Evolutionary conservation across 2,329 filamentous ascomycete genomes (phyloP).

Genomic region (Claviceps monticola): DNA sequence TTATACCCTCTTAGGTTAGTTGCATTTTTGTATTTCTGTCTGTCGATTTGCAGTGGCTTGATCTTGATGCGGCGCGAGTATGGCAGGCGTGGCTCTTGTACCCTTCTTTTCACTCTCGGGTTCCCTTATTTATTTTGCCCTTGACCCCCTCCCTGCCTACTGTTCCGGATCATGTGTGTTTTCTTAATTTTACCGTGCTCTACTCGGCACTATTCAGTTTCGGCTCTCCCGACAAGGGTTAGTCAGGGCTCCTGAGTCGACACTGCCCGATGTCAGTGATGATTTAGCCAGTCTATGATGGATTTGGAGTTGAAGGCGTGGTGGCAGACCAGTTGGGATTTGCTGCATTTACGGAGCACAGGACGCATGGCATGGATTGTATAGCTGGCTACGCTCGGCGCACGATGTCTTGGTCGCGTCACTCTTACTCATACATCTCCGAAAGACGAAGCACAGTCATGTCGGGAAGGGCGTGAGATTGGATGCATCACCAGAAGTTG

Average conservation of each 20-base stretch:
- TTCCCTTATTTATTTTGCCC: no score
- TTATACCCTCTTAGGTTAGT: not conserved
- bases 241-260: not conserved
- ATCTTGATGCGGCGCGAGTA: not conserved
- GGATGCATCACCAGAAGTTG: conserved; percentile 4
- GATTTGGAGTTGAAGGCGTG: conserved; percentile 4
- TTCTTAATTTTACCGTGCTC: not conserved
- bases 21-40: not conserved
- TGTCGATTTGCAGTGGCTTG: not conserved
- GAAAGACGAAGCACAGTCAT: not conserved
- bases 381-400: conserved; percentile 1
- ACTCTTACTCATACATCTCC: not conserved
- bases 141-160: no score
- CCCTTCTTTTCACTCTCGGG: not conserved
- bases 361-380: conserved; percentile 5
- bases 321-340: conserved; percentile 2
- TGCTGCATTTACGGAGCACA: conserved; percentile 2
- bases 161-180: not conserved
- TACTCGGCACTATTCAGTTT: not conserved
- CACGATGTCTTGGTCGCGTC: conserved; percentile 3
- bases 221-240: not conserved
- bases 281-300: not conserved
- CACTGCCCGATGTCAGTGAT: not conserved
- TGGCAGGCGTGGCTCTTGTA: not conserved
- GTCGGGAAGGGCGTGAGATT: conserved; percentile 1